Conservation (phyloP, 306 rosid genomes). For the Parietaria judaica region DNA sequence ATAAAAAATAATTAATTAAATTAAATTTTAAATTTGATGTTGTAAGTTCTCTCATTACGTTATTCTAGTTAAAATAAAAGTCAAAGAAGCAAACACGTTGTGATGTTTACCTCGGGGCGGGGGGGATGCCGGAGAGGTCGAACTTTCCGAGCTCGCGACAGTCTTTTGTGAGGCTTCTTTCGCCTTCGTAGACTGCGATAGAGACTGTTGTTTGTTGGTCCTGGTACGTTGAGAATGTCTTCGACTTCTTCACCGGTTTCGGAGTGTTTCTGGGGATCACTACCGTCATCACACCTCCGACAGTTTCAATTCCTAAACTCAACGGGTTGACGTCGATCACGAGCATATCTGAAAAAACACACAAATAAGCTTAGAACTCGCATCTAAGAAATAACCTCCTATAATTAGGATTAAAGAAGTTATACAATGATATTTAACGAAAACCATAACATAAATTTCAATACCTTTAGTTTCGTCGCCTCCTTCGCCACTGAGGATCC, state of each 20-base stretch:
- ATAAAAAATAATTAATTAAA: too few relatives aligned
- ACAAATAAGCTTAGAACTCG: neutral
- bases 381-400: neutral
- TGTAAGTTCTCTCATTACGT: neutral
- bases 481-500: slow-evolving; percentile 44
- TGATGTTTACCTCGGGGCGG: slow-evolving; percentile 43
- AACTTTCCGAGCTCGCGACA: slow-evolving; percentile 42
- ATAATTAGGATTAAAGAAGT: too few relatives aligned
- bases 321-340: slow-evolving; percentile 47
- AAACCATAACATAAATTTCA: too few relatives aligned
- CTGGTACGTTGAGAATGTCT: slow-evolving; percentile 45
- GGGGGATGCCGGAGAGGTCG: slow-evolving; percentile 43
- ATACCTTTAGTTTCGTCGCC: slow-evolving; percentile 31
- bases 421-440: too few relatives aligned
- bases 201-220: slow-evolving; percentile 47
- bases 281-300: slow-evolving; percentile 52
- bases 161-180: slow-evolving; percentile 46
- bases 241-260: slow-evolving; percentile 46
- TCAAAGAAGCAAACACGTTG: neutral
- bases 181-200: slow-evolving; percentile 43
- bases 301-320: slow-evolving; percentile 51
- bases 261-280: slow-evolving; percentile 48
- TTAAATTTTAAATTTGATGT: neutral
- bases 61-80: neutral
- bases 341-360: slow-evolving; percentile 23